Evolutionary conservation across 257 asterid species (phyloP).

Genomic region (Rauvolfia tetraphylla): DNA sequence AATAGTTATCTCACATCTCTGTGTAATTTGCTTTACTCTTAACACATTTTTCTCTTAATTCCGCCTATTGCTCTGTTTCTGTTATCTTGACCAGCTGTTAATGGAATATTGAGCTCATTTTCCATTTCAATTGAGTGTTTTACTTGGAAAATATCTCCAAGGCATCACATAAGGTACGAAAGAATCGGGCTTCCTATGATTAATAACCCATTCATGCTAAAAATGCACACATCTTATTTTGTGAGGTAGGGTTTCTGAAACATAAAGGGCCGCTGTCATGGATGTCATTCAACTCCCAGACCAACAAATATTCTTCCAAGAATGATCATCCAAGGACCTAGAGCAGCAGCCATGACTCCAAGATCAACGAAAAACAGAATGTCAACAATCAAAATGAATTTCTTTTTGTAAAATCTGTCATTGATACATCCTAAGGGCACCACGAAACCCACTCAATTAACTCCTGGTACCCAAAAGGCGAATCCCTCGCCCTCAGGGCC

Average conservation of each 20-base stretch:
- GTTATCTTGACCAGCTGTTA: too few species aligned
- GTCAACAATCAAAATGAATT: conserved; percentile 48
- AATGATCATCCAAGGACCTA: conserved; percentile 44
- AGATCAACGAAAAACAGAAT: conserved; percentile 50
- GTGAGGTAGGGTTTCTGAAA: conserved; percentile 65
- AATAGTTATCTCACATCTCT: too few species aligned
- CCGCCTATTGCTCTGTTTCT: too few species aligned
- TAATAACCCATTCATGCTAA: conserved; percentile 55
- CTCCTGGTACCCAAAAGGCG: too few species aligned
- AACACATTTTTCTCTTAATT: too few species aligned
- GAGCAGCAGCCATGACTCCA: conserved; percentile 47
- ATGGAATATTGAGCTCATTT: too few species aligned
- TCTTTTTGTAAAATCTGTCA: conserved; percentile 46
- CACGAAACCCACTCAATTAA: too few species aligned
- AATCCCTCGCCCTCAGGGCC: too few species aligned
- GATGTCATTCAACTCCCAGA: conserved; percentile 70
- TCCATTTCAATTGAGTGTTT: too few species aligned
- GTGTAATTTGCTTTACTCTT: too few species aligned
- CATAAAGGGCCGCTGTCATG: conserved; percentile 65
- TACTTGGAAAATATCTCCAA: too few species aligned
- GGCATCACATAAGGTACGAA: conserved; percentile 47
- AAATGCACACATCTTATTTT: conserved; percentile 68
- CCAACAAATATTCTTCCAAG: conserved; percentile 55
- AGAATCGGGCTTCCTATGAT: conserved; percentile 63
- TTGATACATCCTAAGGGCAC: conserved; percentile 66